phyloP scores from a whole-genome alignment of 352 stramenopile species.

The Phytopythium montanum region DNA sequence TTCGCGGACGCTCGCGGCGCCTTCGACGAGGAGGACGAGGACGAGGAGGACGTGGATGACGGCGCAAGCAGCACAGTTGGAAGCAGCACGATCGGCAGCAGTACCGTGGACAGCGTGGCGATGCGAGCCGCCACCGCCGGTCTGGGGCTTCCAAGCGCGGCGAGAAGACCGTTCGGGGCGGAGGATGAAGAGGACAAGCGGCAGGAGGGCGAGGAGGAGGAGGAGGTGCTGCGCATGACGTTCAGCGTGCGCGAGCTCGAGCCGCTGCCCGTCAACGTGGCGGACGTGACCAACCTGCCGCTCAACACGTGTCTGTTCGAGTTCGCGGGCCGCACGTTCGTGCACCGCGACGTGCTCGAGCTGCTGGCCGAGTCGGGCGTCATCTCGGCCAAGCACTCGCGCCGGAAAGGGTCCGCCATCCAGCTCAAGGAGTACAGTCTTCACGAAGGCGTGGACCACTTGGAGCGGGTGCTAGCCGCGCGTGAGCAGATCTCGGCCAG shows the following conservation, averaged over 20 bases:
- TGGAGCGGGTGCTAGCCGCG: conserved; percentile 51
- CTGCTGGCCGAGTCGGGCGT: conserved; percentile 61
- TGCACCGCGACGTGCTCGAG: conserved; percentile 69
- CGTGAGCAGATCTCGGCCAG: conserved; percentile 46
- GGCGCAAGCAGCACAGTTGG: neutral
- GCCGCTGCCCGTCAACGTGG: conserved; percentile 50
- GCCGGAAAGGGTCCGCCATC: conserved; percentile 72
- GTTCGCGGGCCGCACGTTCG: conserved; percentile 60
- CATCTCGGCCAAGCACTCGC: conserved; percentile 61
- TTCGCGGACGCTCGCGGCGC: conserved; percentile 29
- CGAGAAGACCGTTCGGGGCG: neutral
- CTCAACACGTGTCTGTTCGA: conserved; percentile 82
- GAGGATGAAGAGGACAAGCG: conserved; percentile 9
- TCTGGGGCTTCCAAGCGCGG: neutral
- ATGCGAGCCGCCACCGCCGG: neutral
- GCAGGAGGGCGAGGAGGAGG: conserved; percentile 23
- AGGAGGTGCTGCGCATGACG: conserved; percentile 54
- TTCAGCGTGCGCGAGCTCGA: conserved; percentile 72
- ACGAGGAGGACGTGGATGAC: conserved; percentile 19
- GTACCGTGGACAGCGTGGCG: neutral
- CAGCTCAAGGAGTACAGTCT: conserved; percentile 77
- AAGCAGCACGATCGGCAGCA: neutral
- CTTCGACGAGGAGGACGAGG: conserved; percentile 31
- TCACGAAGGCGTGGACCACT: conserved; percentile 64
- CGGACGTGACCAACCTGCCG: conserved; percentile 66